phyloP scores from a whole-genome alignment of 2,329 filamentous ascomycete species.

The Dothideomycetes sp. region DNA sequence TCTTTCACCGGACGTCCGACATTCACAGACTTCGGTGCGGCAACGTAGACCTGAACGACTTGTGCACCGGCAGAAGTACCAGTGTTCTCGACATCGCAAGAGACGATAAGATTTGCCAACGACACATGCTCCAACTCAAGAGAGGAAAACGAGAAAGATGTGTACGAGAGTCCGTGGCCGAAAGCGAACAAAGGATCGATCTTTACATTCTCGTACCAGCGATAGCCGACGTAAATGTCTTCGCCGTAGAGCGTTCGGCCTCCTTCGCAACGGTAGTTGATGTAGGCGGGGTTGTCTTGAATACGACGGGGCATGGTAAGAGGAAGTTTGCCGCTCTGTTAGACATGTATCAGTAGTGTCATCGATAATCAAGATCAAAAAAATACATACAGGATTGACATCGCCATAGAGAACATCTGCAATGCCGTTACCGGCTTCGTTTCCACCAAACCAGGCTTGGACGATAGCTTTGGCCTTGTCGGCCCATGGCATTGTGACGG shows the following conservation, averaged over 20 bases:
- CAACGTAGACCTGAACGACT: constrained; percentile 59
- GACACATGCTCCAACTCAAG: constrained; percentile 37
- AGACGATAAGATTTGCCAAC: not conserved
- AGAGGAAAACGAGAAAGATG: constrained; percentile 56
- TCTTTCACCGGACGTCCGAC: constrained; percentile 62
- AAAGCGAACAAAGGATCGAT: constrained; percentile 71
- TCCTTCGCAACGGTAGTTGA: constrained; percentile 43
- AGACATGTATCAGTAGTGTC: too few species aligned
- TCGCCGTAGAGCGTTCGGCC: constrained; percentile 61
- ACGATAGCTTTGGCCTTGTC: constrained; percentile 15
- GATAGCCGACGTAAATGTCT: constrained; percentile 76
- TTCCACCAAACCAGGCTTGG: constrained; percentile 45
- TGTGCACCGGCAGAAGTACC: constrained; percentile 51
- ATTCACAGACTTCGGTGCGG: constrained; percentile 47
- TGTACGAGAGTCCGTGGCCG: constrained; percentile 74
- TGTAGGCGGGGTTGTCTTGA: constrained; percentile 48
- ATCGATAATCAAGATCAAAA: too few species aligned
- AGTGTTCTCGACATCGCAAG: constrained; percentile 44
- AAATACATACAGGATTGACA: constrained; percentile 59
- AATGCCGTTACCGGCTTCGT: constrained; percentile 73
- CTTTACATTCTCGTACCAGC: constrained; percentile 65
- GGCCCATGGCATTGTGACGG: constrained; percentile 39
- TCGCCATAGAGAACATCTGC: constrained; percentile 68
- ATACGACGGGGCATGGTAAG: constrained; percentile 69
- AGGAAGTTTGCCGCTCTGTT: constrained; percentile 69